Evolutionary conservation across 495 filamentous ascomycete genomes (phyloP).

Genomic region (Astrothelium subdiscretum): DNA sequence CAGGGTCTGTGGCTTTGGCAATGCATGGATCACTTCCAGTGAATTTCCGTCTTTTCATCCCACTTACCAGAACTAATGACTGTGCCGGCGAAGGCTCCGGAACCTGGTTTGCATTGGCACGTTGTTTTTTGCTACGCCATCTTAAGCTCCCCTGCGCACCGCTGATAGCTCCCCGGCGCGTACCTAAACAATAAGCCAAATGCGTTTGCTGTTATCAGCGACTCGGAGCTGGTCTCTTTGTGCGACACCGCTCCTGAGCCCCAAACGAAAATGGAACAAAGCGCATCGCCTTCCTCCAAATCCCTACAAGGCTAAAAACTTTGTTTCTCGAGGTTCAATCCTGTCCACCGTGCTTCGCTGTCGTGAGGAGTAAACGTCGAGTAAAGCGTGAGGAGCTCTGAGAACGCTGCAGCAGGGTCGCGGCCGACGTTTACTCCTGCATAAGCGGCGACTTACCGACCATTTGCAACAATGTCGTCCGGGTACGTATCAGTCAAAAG

Average conservation of each 20-base stretch:
- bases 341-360: background rate
- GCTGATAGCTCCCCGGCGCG: background rate
- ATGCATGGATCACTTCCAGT: background rate
- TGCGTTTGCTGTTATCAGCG: constrained; percentile 3
- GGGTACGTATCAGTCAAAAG: background rate
- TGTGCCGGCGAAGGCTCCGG: background rate
- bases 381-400: background rate
- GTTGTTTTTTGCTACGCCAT: constrained; percentile 1
- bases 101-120: background rate
- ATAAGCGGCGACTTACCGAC: background rate
- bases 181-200: background rate
- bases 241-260: background rate
- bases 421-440: background rate
- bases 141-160: background rate
- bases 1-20: background rate
- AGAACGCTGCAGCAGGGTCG: background rate
- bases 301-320: background rate
- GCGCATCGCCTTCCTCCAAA: background rate
- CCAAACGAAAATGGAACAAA: background rate
- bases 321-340: background rate
- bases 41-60: background rate
- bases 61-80: background rate
- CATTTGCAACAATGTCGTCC: background rate
- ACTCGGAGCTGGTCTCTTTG: background rate
- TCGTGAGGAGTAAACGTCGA: background rate